Base-by-base conservation (phyloP, 2,329 filamentous ascomycete species). In the Triangularia verruculosa region DNA sequence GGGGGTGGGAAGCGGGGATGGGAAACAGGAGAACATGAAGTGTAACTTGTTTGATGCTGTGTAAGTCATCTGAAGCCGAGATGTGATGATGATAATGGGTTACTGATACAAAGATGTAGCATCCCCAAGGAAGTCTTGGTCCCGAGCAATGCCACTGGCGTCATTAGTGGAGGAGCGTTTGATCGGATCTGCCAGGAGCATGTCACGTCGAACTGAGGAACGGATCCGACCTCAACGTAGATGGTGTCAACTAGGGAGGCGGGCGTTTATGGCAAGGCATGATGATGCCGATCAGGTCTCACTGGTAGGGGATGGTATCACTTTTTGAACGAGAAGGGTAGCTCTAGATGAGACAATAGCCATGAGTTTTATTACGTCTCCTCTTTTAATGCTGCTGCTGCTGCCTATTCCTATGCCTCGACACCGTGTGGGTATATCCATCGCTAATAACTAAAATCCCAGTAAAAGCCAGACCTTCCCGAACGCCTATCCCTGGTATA, bases 11-110 rank as follows among this genome's bases (percentile, higher is more conserved):
- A 68, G 61, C 3, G n/a, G 13, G 34, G 17, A 55, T 6, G 22
- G 59, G 6, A n/a, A n/a, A n/a, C n/a, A n/a, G n/a, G 69, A 70
- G 64, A 65, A 67, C 43, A 27, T 68, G 25, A 67, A 65, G 20
- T 72, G 70, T 25, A 66, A 69, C 8, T 34, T 70, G 47, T 72
- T 70, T 32, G 61, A 72, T 64, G 69, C 69, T 17, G 39, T 71
- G 70, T 70, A 66, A 69, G 70, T 28, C n/a, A 15, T 32, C 11
- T 0, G n/a, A n/a, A n/a, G n/a, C n/a, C n/a, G n/a, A 25, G 27
- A 17, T 4, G 30, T 34, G n/a, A 43, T 22, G 24, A 17, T 3
- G 4, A 11, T 25, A 4, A 6, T 57, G 27, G 9, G 9, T 11
- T 22, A 17, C 61, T 70, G 32, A 71, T 60, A 24, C 1, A 1